Evolutionary conservation across 139 green algal genomes (phyloP), one percentile per base, ranked within the genome.

Genomic region (Volvox reticuliferus): DNA sequence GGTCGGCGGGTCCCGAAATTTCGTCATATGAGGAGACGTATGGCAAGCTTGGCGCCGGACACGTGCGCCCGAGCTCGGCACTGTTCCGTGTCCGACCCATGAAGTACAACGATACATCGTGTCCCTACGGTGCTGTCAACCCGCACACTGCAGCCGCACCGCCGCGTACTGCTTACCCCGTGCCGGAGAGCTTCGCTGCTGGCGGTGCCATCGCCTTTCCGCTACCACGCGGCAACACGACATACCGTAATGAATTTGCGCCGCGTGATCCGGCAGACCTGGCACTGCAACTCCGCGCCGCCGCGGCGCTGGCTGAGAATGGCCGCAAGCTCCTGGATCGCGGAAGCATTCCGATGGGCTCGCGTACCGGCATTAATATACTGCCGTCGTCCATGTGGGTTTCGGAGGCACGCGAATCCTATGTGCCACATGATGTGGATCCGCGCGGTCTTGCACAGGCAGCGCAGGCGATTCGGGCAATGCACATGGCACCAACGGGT

Each of bases 81-180:
- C 33, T 86, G 12, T 79, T 30, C 61, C 22, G 26, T 2, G 80
- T 26, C 22, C 6, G 61, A 62, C 61, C 76, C 9, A 50, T 86
- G 14, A 44, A 55, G 24, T 68, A 68, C 33, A 35, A 22, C 20
- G 89, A 92, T 63, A 68, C 86, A 0, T 91, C 92, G 6, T 86
- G 65, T 32, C 89, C 89, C 35, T 91, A 92, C 28, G 92, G 92
- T 22, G 89, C 89, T 12, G 92, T 94, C 26, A 94, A 94, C 75
- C 79, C 85, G 0, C 21, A 82, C 71, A 94, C 92, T 0, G 92
- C 92, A 19, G 88, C 17, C n/a, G 92, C 67, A 5, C 82, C 88
- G 28, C 0, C 37, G 24, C 77, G 84, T 32, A 19, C 13, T 0
- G 88, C 79, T 13, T 94, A 92, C 85, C 88, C 92, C 0, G 92